Evolutionary conservation across 192 early-diverging fungal species (phyloP), one percentile per base, ranked within the genome.

Genomic region (Gigaspora rosea): DNA sequence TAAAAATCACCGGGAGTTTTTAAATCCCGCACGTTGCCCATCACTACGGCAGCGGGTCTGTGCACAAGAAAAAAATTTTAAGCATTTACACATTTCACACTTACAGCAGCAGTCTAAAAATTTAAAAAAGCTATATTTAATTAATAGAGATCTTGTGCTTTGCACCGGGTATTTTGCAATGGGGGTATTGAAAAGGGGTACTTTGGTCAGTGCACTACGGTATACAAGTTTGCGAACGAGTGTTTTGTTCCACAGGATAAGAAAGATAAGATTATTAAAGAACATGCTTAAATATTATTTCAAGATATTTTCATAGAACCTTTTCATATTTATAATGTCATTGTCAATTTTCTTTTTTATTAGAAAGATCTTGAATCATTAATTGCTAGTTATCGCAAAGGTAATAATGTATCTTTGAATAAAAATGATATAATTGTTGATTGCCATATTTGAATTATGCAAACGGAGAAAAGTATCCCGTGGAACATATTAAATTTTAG

Each of bases 141-240:
- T n/a, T n/a, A n/a, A n/a, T n/a, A n/a, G n/a, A n/a, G n/a, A n/a
- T n/a, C n/a, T n/a, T n/a, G n/a, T n/a, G n/a, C n/a, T n/a, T n/a
- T n/a, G n/a, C n/a, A n/a, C n/a, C n/a, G n/a, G n/a, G n/a, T n/a
- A n/a, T n/a, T n/a, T n/a, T n/a, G n/a, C n/a, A n/a, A n/a, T n/a
- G n/a, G n/a, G n/a, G n/a, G n/a, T n/a, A n/a, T n/a, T n/a, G n/a
- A n/a, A n/a, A n/a, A n/a, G n/a, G n/a, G n/a, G n/a, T n/a, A n/a
- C n/a, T n/a, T n/a, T n/a, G n/a, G n/a, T n/a, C n/a, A n/a, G n/a
- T n/a, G n/a, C n/a, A n/a, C n/a, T n/a, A n/a, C n/a, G n/a, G n/a
- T 97, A 7, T 98, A 97, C 85, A 91, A 93, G 62, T 95, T 92
- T 84, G 92, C 92, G 6, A 92, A 94, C 76, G 92, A 94, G 78